Percentiles rank a stretch among this genome's conserved stretches.
phyloP scores from a whole-genome alignment of 2,329 filamentous ascomycete species.

The Exophiala xenobiotica region DNA sequence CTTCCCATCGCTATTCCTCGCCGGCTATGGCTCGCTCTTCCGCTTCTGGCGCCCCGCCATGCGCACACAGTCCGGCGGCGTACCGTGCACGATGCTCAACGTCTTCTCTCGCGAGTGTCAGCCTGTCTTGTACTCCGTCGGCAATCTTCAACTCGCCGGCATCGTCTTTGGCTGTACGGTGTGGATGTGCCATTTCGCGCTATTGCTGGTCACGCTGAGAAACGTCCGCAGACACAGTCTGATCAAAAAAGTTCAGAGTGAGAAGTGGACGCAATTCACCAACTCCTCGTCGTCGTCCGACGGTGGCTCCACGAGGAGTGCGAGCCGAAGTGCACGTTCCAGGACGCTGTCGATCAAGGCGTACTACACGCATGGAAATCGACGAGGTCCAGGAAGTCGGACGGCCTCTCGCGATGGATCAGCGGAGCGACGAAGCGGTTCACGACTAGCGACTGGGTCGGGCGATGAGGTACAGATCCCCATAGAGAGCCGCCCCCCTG shows the following conservation, averaged over 20 bases:
- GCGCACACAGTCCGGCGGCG: constrained; percentile 22
- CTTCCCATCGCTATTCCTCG: constrained; percentile 32
- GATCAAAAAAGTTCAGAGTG: constrained; percentile 21
- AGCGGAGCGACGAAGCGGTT: too few relatives aligned
- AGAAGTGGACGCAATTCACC: constrained; percentile 22
- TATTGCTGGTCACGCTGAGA: constrained; percentile 19
- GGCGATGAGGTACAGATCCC: too few relatives aligned
- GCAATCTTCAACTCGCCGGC: constrained; percentile 34
- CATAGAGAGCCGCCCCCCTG: too few relatives aligned
- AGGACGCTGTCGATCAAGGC: neutral
- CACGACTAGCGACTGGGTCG: too few relatives aligned
- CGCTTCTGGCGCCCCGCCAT: constrained; percentile 32
- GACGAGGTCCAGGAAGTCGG: too few relatives aligned
- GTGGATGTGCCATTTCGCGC: constrained; percentile 28
- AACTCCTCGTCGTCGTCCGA: neutral
- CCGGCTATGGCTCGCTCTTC: constrained; percentile 34
- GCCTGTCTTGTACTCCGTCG: constrained; percentile 34
- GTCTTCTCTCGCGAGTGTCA: constrained; percentile 33
- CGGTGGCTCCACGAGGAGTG: neutral
- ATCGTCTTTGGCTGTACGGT: constrained; percentile 32
- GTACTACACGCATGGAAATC: too few relatives aligned
- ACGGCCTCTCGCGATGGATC: too few relatives aligned
- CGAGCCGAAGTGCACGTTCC: neutral
- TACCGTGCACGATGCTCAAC: constrained; percentile 32
- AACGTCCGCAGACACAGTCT: constrained; percentile 16